Evolutionary conservation across 345 rosid genomes (phyloP), one percentile per base, ranked within the genome.

Genomic region (Syzygium oleosum): DNA sequence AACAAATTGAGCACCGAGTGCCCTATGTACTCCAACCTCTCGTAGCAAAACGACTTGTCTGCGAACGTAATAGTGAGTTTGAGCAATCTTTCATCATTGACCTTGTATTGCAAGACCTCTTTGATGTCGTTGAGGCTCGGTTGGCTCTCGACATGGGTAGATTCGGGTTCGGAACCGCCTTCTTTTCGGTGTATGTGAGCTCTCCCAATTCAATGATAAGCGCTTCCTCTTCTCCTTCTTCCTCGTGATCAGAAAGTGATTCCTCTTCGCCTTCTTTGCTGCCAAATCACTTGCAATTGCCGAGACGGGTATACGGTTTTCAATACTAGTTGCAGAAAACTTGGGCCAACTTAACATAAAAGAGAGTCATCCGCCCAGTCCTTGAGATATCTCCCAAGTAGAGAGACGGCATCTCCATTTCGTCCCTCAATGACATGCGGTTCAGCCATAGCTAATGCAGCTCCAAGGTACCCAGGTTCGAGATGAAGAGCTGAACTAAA

Each of bases 341-440:
- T 95, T 98, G 98, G 91, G 99, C 99, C 92, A 98, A 87, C 92
- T 96, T 98, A 87, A 96, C 98, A 87, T n/a, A n/a, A n/a, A n/a
- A n/a, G n/a, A n/a, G 98, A 96, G 87, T 96, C 99, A 90, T 98
- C 99, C 85, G 97, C 96, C 99, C 99, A 98, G 86, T 96, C 98
- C 93, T 96, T 94, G 55, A 98, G 96, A 92, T 96, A 98, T 49
- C 97, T 93, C 91, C 96, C 96, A n/a, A 98, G 99, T 85, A 98
- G 91, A 84, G 98, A 95, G 65, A 96, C 96, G 21, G 99, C 99
- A 90, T 98, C 99, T 84, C 95, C 96, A 87, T 93, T 95, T 89
- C 97, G 94, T 54, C 99, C 99, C 92, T 98, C 99, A 63, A 90
- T 92, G 84, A 94, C 92, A 90, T 98, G 98, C 51, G 96, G 96